Evolutionary conservation across 208 protist species (phyloP), one percentile per base, ranked within the genome.

Genomic region (Naegleria lovaniensis): DNA sequence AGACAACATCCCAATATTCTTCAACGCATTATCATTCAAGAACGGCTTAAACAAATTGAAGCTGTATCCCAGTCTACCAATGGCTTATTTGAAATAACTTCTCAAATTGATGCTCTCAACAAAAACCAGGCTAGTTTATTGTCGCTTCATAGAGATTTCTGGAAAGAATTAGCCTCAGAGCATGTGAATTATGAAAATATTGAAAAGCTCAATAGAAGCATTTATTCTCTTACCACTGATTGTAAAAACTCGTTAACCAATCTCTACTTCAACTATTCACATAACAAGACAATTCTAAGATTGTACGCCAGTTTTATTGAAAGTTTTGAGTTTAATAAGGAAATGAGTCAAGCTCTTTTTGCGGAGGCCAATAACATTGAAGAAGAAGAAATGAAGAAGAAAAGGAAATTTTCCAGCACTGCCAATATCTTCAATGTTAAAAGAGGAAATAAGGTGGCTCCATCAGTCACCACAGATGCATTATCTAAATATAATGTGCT

Each of bases 321-420:
- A 79, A 79, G 6, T 36, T 79, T 79, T 79, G 29, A 29, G 9
- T 79, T 79, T 79, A 79, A 79, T 33, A 79, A 79, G 25, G 25
- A 25, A 79, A 36, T 79, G 29, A 1, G 25, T 36, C 25, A 79
- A 6, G 0, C 67, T 36, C 9, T 79, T 6, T 79, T 36, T 79
- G 67, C 16, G 7, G 67, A 79, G 29, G 67, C 67, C 29, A 79
- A 29, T 36, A 36, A 25, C 9, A 7, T 79, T 36, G 67, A 79
- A 79, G 67, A 79, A 79, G 67, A 79, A 79, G 67, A 79, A 36
- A 79, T 36, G 16, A 79, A 79, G 67, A 79, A 79, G 29, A 79
- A 79, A 79, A 2, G 55, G 13, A 67, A 29, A 67, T 15, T 15
- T 67, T 67, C 55, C 22, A 15, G 19, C 11, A 4, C 55, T 4